phyloP scores from a whole-genome alignment of 139 green algal species.

The Chlamydomonas sphaeroides region DNA sequence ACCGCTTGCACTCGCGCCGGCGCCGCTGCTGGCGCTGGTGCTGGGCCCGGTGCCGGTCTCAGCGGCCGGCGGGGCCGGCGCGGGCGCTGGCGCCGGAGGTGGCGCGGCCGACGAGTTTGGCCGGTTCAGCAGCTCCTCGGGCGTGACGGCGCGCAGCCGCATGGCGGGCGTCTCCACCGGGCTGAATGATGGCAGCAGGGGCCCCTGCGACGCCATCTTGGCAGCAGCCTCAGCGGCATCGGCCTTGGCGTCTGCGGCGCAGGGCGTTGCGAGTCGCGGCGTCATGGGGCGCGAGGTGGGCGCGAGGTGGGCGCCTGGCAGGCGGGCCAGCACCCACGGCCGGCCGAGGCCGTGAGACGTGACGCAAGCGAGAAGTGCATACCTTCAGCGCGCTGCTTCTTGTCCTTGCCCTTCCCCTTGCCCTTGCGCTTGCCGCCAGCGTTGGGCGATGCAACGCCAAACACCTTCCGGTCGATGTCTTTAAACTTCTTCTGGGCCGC shows the following conservation, averaged over 20 bases:
- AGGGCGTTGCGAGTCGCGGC: too few relatives aligned
- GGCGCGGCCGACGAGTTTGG: neutral
- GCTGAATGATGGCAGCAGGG: conserved; percentile 14
- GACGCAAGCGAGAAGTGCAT: too few relatives aligned
- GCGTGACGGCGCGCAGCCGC: neutral
- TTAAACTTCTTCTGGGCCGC: neutral
- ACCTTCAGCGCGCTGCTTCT: too few relatives aligned
- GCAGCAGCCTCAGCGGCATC: conserved; percentile 7
- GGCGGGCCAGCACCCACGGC: too few relatives aligned
- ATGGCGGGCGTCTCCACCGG: conserved; percentile 40
- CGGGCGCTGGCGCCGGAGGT: neutral
- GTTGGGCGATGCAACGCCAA: neutral
- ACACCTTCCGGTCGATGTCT: neutral
- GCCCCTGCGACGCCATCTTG: neutral
- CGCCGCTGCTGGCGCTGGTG: neutral
- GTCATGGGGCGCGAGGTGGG: too few relatives aligned
- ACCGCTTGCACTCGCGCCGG: neutral
- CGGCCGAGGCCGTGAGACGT: too few relatives aligned
- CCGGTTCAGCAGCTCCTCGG: conserved; percentile 2
- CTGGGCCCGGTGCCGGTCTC: neutral
- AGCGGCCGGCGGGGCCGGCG: neutral
- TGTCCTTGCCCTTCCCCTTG: neutral
- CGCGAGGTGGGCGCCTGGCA: too few relatives aligned
- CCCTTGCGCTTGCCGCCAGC: conserved; percentile 1
- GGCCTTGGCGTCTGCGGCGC: too few relatives aligned